Percentiles rank a stretch among this genome's conserved stretches.
Evolutionary conservation across 106 monocot genomes (phyloP).

Genomic region (Acorus calamus): DNA sequence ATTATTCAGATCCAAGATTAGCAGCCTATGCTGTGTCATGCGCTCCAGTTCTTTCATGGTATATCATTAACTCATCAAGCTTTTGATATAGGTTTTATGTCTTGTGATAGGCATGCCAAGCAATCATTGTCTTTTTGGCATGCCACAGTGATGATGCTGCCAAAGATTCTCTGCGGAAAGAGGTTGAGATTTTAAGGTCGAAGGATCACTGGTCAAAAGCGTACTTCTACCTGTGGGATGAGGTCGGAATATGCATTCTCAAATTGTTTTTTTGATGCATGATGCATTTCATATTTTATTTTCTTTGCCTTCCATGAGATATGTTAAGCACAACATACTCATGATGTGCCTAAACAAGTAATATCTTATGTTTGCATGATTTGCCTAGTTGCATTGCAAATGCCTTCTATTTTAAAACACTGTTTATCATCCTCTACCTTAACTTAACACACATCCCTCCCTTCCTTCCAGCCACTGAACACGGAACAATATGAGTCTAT

Average conservation of each 20-base stretch:
- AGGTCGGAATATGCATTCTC: slow-evolving; percentile 33
- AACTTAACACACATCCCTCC: slow-evolving; percentile 7
- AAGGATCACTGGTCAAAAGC: slow-evolving; percentile 93
- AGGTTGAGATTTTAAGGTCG: slow-evolving; percentile 75
- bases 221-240: slow-evolving; percentile 99
- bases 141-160: slow-evolving; percentile 55
- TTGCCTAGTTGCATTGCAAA: no score
- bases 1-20: slow-evolving; percentile 92
- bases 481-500: slow-evolving; percentile 76
- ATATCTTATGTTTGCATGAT: no score
- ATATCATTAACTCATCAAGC: slow-evolving; percentile 6
- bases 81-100: neutral
- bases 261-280: neutral
- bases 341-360: no score
- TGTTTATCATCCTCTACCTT: neutral
- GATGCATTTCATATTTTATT: no score
- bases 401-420: no score
- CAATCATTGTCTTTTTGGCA: slow-evolving; percentile 13
- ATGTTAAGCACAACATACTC: no score
- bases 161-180: slow-evolving; percentile 68
- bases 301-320: no score
- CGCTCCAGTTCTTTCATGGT: slow-evolving; percentile 71
- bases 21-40: slow-evolving; percentile 98
- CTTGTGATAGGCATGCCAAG: neutral
- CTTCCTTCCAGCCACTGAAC: slow-evolving; percentile 63